Conservation (phyloP, 208 protist species). For the Histomonas meleagridis region DNA sequence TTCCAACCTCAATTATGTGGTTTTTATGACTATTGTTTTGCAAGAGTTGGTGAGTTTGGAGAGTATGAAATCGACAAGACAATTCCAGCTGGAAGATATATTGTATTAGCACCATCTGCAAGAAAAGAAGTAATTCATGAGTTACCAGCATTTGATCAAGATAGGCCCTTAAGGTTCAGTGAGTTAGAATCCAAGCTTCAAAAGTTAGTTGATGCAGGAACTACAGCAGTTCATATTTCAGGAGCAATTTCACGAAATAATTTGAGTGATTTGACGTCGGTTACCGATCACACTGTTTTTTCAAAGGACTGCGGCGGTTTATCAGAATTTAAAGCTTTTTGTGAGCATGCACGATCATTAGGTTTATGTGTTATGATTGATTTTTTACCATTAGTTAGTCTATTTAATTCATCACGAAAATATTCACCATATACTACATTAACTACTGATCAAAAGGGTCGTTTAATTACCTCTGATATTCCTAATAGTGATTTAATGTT, state of each 20-base stretch:
- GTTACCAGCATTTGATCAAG: conserved; percentile 17
- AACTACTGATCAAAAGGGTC: neutral
- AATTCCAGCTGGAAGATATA: neutral
- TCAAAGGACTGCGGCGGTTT: conserved; percentile 8
- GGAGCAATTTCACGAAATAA: neutral
- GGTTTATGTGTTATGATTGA: neutral
- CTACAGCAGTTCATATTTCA: neutral
- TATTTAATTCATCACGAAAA: neutral
- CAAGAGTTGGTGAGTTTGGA: neutral
- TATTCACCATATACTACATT: neutral
- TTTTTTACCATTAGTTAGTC: neutral
- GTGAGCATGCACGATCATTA: neutral
- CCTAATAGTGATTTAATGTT: neutral
- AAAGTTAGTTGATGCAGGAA: neutral
- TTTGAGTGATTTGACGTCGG: neutral
- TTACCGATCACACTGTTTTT: neutral
- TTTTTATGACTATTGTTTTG: neutral
- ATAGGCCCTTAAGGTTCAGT: neutral
- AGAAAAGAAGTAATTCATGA: conserved; percentile 26
- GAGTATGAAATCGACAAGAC: neutral
- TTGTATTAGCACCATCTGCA: neutral
- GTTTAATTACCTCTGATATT: neutral
- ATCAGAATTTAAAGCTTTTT: neutral
- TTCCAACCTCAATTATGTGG: neutral
- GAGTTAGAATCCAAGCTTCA: neutral